phyloP scores from a whole-genome alignment of 331 rosid genomes.

The Cucumis variabilis region DNA sequence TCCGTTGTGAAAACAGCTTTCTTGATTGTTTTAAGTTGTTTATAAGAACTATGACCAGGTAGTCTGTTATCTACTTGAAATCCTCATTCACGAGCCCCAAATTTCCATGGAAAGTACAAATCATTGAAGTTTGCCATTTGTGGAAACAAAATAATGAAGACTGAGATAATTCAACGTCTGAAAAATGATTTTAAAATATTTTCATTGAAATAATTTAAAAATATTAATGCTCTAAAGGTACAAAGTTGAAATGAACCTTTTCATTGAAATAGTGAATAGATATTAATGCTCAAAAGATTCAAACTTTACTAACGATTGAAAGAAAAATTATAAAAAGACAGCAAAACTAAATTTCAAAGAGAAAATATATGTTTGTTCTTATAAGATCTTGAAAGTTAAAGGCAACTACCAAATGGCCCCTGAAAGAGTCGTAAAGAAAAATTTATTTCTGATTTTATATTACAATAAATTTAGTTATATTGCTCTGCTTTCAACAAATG shows the following conservation, averaged over 20 bases:
- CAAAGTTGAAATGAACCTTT: too few relatives aligned
- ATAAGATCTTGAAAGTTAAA: neutral
- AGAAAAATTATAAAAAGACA: too few relatives aligned
- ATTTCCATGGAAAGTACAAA: neutral
- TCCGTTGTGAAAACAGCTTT: neutral
- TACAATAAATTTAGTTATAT: constrained; percentile 1
- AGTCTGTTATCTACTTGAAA: neutral
- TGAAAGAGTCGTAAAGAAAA: neutral
- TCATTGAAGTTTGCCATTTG: neutral
- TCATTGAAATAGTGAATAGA: too few relatives aligned
- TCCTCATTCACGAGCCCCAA: neutral
- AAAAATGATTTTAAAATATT: too few relatives aligned
- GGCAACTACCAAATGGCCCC: neutral
- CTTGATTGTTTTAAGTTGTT: neutral
- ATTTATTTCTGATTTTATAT: neutral
- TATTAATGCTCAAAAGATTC: too few relatives aligned
- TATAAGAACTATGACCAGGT: neutral
- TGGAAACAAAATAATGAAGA: neutral
- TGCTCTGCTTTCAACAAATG: constrained; percentile 6
- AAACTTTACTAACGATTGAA: too few relatives aligned
- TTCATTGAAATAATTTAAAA: too few relatives aligned
- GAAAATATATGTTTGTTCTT: neutral
- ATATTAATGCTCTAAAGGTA: too few relatives aligned
- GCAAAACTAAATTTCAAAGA: too few relatives aligned
- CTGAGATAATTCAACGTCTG: neutral